Base-by-base conservation (phyloP, 2,329 filamentous ascomycete species). In the Venturiaceae sp. region DNA sequence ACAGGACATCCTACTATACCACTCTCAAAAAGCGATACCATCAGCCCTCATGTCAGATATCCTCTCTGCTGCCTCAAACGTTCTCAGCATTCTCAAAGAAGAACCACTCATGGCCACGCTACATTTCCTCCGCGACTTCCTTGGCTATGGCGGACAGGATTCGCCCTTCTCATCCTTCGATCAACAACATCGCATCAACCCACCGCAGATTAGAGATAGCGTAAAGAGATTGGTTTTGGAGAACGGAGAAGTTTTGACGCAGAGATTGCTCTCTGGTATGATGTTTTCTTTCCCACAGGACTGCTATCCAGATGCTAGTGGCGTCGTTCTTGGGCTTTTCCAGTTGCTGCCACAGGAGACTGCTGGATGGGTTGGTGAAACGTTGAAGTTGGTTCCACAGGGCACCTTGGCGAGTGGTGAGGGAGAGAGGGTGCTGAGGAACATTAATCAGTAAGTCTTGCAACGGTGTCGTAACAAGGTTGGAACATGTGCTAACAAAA, bases 241-340 rank as follows among this genome's bases (percentile, higher is more conserved):
- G 1, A 84, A 91, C 63, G 91, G 94, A 37, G 86, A 90, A 66
- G 76, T 84, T 58, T 78, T 99, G 30, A 86, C 94, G 7, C 92
- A 96, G 73, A 88, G 92, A 63, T 86, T 95, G 60, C 80, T 99
- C 76, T 94, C 92, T 1, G 94, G 94, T 61, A 95, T 99, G 92
- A 97, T 99, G 92, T 96, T 96, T 71, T 95, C 88, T 0, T 99
- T 99, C 75, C 95, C 94, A 0, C 84, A 89, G 46, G 94, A 97
- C 71, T 96, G 92, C 74, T 95, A 97, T 68, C 86, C 92, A 0
- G 94, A 99, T 69, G 92, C 91, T 16, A 96, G 90, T 53, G 92
- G 91, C 4, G 90, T 96, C n/a, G 75, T 99, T 56, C 83, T 99
- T 61, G 86, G 87, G 3, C 79, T 97, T 63, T 96, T 99, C 69